Evolutionary conservation across 2,329 filamentous ascomycete genomes (phyloP), one percentile per base, ranked within the genome.

Genomic region (Alternaria consortialis): DNA sequence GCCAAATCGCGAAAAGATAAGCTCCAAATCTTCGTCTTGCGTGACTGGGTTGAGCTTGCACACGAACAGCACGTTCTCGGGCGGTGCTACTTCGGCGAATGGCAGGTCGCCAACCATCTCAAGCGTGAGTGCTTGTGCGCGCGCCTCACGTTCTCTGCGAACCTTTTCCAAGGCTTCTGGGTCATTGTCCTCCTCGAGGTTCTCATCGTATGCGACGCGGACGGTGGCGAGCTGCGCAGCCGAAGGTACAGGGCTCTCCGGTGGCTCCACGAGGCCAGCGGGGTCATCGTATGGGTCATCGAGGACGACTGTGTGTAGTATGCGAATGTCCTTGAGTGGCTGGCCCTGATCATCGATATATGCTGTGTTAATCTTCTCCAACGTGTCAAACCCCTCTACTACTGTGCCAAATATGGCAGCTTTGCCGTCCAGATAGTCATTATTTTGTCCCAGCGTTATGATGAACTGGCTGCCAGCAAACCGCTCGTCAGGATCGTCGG

Each of bases 21-120:
- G 86, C 77, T 97, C 91, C 47, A 99, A 84, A 76, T 99, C 95
- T 73, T 97, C 91, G 74, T 97, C 94, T 74, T 92, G 91, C 9
- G 95, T 99, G 47, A 99, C 93, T 0, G 95, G 95, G 72, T 99
- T 99, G 43, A 99, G 85, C 78, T 99, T 99, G 89, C 95, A 99
- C 43, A 99, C 94, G 76, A 99, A 99, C 2, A 99, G 85, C 13
- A 99, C 90, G 78, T 99, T 98, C 81, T 99, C 95, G 0, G 95
- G 95, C 5, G 95, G 95, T 72, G 94, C 96, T 70, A 99, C 94
- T 80, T 99, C 95, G 60, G 95, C 95, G 79, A 97, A 99, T 5
- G 95, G 95, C 60, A 99, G 83, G 77, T 99, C 95, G 43, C 95
- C 95, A 80, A 99, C 95, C 89, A 99, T 96, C 81, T 99, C 95